Base-by-base conservation (phyloP, 2,329 filamentous ascomycete genomes). In the Colletotrichum destructivum region DNA sequence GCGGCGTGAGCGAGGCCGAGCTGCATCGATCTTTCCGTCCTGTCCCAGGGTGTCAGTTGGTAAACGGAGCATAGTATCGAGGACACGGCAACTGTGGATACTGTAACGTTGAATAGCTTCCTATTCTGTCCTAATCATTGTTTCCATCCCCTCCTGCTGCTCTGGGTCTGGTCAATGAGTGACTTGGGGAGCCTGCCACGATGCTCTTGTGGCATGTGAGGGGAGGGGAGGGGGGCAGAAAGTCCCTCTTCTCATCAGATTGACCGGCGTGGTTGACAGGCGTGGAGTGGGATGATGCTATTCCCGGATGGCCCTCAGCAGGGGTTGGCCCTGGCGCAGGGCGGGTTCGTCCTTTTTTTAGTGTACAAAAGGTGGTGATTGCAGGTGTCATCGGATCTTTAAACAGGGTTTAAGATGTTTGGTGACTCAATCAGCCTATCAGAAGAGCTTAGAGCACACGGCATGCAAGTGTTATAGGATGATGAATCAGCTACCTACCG, bases 271-370 rank as follows among this genome's bases (percentile, higher is more conserved):
- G 8, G 8, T 38, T 31, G 18, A 13, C 11, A 59, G 18, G 35
- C 11, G 23, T 46, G 4, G 18, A 18, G 3, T 15, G 9, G 46
- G 35, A 4, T n/a, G 44, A 61, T 52, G 46, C 21, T 56, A 42
- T 42, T 51, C 16, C 31, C 23, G 63, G 21, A 8, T 35, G 38
- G 13, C 26, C 16, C n/a, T 12, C 16, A 35, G 16, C 54, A 44
- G 46, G 63, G 63, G 61, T 52, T 38, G 11, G 35, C 55, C 55
- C 51, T 66, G 54, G 35, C 46, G 35, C 9, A 49, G 15, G 46
- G 21, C 35, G 31, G 31, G 31, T 35, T 35, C 23, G 1, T n/a
- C 38, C 31, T 23, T 42, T 35, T 38, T 38, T 38, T 38, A 38
- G 35, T 38, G 35, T 38, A 11, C 35, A 38, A 38, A 8, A 38